Base-by-base conservation (phyloP, 495 filamentous ascomycete genomes). In the Neurospora intermedia region DNA sequence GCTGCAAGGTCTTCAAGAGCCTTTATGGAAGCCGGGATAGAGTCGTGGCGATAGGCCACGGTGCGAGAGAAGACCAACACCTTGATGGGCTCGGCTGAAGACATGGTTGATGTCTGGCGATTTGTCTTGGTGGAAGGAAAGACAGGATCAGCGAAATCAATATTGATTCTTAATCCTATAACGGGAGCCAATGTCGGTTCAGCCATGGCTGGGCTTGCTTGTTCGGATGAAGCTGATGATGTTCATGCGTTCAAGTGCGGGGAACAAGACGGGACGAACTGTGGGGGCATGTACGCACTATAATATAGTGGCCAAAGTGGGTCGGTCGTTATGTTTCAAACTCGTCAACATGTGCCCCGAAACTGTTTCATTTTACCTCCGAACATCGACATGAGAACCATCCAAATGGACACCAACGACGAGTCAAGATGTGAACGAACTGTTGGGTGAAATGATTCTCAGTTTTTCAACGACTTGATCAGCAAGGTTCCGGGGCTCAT, bases 11-110 rank as follows among this genome's bases (percentile, higher is more conserved):
- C 75, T 46, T 75, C 69, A 42, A 83, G 74, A 6, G 76, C 75
- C 0, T 73, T 70, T 41, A 82, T 78, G 38, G 75, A 79, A 11
- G 79, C 74, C 2, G 82, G 78, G 71, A 83, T 84, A 42, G 78
- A 83, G 43, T 70, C 75, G 59, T 83, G 82, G 39, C 82, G 77
- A 69, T 82, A 83, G 18, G 71, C 78, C 0, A 72, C 69, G 18
- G 82, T 83, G 71, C 77, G 77, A 43, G 78, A 82, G 72, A 83
- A 82, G 69, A 82, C 59, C 69, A 84, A 78, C 31, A 83, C 70
- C 9, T 42, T 72, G 62, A 76, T 70, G 59, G 69, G 73, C 35
- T 66, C 27, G 54, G 27, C 54, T 66, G 54, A 66, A 66, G 54
- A 35, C 54, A 66, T 66, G 54, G 54, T 0, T 27, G 23, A 31